A percentile compares a stretch with the other conserved stretches of the same genome.
Evolutionary conservation across 495 filamentous ascomycete genomes (phyloP).

Genomic region (Hypoxylon fragiforme): DNA sequence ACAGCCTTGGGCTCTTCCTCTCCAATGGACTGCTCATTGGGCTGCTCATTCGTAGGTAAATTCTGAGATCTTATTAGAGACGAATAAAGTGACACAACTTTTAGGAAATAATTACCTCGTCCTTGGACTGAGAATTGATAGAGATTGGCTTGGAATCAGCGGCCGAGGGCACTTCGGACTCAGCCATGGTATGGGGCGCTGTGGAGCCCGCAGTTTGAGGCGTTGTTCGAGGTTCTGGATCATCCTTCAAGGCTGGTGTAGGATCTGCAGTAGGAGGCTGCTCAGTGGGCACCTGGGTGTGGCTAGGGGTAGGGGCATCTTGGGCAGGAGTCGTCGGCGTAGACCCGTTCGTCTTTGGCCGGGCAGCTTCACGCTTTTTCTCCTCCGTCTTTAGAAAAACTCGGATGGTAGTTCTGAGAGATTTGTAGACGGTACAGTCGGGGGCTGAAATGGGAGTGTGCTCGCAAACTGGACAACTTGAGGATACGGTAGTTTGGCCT

Average conservation of each 20-base stretch:
- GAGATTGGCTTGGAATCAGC: slow-evolving; percentile 2
- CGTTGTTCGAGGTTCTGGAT: slow-evolving; percentile 6
- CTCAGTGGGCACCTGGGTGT: slow-evolving; percentile 28
- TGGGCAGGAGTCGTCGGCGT: slow-evolving; percentile 51
- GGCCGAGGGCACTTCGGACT: slow-evolving; percentile 19
- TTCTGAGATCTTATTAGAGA: slow-evolving; percentile 17
- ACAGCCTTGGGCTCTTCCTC: slow-evolving; percentile 24
- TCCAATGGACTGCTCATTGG: slow-evolving; percentile 30
- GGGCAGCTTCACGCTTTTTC: slow-evolving; percentile 71
- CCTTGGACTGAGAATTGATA: slow-evolving; percentile 14
- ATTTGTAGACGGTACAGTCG: slow-evolving; percentile 86
- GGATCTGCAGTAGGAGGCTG: slow-evolving; percentile 19
- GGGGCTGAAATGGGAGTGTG: slow-evolving; percentile 83
- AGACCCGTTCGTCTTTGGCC: slow-evolving; percentile 56
- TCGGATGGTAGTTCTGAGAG: slow-evolving; percentile 82
- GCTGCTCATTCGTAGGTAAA: slow-evolving; percentile 7
- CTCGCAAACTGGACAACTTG: slow-evolving; percentile 89
- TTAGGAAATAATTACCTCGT: slow-evolving; percentile 14
- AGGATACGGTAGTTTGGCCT: slow-evolving; percentile 78
- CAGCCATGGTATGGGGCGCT: background rate
- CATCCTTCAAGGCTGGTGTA: slow-evolving; percentile 11
- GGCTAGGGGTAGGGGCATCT: slow-evolving; percentile 31
- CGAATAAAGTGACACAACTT: too few relatives aligned
- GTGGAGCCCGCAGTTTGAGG: slow-evolving; percentile 8
- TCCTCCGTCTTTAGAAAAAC: slow-evolving; percentile 85